Conservation (phyloP, 306 rosid genomes). For the barrel medic (Medicago truncatula) region MtrunA17r5.0-ANR NC_053044.1:3179501-3180000, state of each 20-base stretch:
- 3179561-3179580: conserved; percentile 22
- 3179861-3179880: conserved; percentile 43
- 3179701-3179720: conserved; percentile 58
- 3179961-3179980: conserved; percentile 50
- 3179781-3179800: conserved; percentile 7
- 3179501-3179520: conserved; percentile 22
- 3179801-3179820: conserved; percentile 3
- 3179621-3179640: conserved; percentile 17
- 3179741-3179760: neutral
- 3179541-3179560: conserved; percentile 39
- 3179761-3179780: neutral
- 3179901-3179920: no score
- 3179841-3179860: neutral
- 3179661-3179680: neutral
- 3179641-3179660: neutral
- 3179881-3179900: conserved; percentile 49
- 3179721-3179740: conserved; percentile 17
- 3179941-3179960: conserved; percentile 42
- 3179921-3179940: conserved; percentile 43
- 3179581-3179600: conserved; percentile 50
- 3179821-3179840: conserved; percentile 31
- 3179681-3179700: conserved; percentile 39
- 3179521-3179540: conserved; percentile 42
- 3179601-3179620: conserved; percentile 24
- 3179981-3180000: conserved; percentile 39